Percentiles rank a stretch among this genome's conserved stretches.
Evolutionary conservation across 257 asterid genomes (phyloP).

Genomic region (Solanum paucissectum): DNA sequence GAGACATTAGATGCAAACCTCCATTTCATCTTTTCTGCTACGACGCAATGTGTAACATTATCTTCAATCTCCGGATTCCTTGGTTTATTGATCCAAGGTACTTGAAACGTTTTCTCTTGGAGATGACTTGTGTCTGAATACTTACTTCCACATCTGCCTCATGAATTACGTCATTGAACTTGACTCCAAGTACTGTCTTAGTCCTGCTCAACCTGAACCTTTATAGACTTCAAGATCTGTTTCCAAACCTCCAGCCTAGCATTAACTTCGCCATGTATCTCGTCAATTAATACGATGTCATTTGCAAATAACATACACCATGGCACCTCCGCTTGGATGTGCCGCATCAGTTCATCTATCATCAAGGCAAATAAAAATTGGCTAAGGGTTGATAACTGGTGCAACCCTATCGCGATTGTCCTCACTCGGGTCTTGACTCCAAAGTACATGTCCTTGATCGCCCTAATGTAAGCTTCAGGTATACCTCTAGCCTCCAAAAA

Average conservation of each 20-base stretch:
- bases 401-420: background rate
- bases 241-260: background rate
- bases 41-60: background rate
- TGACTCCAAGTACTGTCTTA: background rate
- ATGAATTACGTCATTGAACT: background rate
- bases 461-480: too few species aligned
- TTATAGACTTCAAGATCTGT: background rate
- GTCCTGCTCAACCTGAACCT: background rate
- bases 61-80: background rate
- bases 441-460: too few species aligned
- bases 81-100: background rate
- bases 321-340: background rate
- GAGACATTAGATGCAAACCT: background rate
- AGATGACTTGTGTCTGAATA: background rate
- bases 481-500: too few species aligned
- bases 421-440: too few species aligned
- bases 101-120: background rate
- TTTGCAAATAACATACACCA: background rate
- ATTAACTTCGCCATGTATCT: background rate
- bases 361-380: background rate
- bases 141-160: background rate
- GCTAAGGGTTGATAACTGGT: background rate
- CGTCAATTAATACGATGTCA: background rate
- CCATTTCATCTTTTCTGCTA: background rate
- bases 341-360: background rate